These are phyloP conservation scores for Anastatica hierochuntica DNA, from an alignment of 345 rosid genomes.

Conservation along the genomic window DNA sequence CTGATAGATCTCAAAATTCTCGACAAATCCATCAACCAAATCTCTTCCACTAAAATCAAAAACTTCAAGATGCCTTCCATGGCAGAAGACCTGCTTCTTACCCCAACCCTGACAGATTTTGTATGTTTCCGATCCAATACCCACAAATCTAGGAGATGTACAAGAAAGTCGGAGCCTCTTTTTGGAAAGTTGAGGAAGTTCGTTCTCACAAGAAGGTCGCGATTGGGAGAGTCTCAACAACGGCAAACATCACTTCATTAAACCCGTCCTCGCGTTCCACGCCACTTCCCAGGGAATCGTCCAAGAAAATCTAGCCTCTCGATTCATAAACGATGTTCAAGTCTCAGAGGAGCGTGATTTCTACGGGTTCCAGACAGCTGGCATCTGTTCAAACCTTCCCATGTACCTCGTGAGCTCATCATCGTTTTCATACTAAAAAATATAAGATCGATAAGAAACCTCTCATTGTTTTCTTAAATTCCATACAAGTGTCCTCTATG, in stretches of 20 bases:
- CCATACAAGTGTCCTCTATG: too few species aligned
- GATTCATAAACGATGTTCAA: constrained; percentile 91
- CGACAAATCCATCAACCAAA: background rate
- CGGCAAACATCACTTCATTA: constrained; percentile 73
- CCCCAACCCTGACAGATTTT: constrained; percentile 66
- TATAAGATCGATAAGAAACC: too few species aligned
- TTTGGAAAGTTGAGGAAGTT: constrained; percentile 98
- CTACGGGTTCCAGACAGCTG: constrained; percentile 94
- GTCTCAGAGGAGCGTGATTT: constrained; percentile 92
- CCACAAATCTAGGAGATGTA: constrained; percentile 97
- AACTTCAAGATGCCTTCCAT: constrained; percentile 67
- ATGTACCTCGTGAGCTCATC: too few species aligned
- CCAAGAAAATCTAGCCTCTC: constrained; percentile 68
- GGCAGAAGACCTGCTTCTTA: constrained; percentile 76
- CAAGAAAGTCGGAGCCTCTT: constrained; percentile 94
- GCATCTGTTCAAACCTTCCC: too few species aligned
- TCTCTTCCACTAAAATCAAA: background rate
- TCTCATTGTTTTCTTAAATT: too few species aligned
- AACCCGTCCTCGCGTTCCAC: constrained; percentile 87
- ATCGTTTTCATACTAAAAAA: too few species aligned
- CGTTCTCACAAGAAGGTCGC: constrained; percentile 65
- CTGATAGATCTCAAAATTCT: background rate
- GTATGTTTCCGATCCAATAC: constrained; percentile 90
- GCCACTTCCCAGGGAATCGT: constrained; percentile 95
- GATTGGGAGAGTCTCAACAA: constrained; percentile 70